phyloP scores from a whole-genome alignment of 2,329 filamentous ascomycete species.

The Neofusicoccum sp. region DNA sequence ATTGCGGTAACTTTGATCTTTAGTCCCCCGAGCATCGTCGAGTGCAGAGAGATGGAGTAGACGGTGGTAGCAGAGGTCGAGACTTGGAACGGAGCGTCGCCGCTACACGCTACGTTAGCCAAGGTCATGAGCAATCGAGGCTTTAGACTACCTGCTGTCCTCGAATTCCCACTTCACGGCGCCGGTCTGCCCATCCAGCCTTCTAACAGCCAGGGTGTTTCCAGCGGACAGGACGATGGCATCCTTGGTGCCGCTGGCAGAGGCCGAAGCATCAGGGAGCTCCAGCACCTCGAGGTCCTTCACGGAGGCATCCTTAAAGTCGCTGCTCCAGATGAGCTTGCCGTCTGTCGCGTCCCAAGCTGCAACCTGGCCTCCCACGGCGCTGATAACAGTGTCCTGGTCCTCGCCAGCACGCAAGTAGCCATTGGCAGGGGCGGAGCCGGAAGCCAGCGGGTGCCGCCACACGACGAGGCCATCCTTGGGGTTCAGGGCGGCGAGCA shows the following conservation, averaged over 20 bases:
- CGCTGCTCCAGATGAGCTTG: conserved; percentile 72
- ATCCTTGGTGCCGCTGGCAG: conserved; percentile 59
- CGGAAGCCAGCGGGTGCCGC: conserved; percentile 72
- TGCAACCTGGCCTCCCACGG: conserved; percentile 68
- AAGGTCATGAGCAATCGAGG: not conserved
- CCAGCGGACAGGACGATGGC: conserved; percentile 68
- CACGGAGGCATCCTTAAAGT: conserved; percentile 58
- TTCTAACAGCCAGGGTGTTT: conserved; percentile 62
- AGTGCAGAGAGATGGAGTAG: conserved; percentile 76
- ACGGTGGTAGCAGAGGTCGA: conserved; percentile 69
- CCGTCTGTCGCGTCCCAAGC: conserved; percentile 86
- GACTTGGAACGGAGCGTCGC: conserved; percentile 74
- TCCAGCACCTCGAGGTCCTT: conserved; percentile 78
- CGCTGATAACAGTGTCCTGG: conserved; percentile 76
- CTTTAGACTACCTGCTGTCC: conserved; percentile 55
- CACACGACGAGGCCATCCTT: conserved; percentile 82
- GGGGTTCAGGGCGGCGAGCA: conserved; percentile 88
- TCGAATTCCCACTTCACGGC: conserved; percentile 76
- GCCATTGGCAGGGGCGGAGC: conserved; percentile 29
- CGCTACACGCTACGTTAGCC: conserved; percentile 47
- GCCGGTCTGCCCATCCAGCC: conserved; percentile 73
- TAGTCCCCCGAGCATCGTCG: conserved; percentile 66
- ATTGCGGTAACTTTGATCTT: conserved; percentile 76
- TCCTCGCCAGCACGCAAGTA: conserved; percentile 75
- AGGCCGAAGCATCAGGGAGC: conserved; percentile 60